Percentiles rank a stretch among this genome's conserved stretches.
Evolutionary conservation across 441 rosid species (phyloP).

Genomic region (Pelargonium exstipulatum): DNA sequence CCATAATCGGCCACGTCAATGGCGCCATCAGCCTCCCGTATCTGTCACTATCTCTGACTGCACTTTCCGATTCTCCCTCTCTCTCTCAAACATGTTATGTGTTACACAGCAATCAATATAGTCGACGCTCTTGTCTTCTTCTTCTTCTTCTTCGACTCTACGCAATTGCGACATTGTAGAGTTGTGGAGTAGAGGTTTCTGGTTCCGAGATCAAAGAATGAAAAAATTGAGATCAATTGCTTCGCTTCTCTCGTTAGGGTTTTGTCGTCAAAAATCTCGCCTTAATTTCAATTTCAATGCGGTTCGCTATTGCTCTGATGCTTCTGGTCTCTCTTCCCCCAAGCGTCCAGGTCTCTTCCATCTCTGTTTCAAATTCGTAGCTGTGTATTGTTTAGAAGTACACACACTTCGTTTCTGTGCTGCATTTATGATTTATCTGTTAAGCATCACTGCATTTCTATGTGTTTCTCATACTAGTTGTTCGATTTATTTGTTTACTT

Average conservation of each 20-base stretch:
- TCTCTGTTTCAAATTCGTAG: not conserved
- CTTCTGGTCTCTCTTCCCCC: conserved; percentile 22
- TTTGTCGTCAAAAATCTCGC: conserved; percentile 20
- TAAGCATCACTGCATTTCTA: no score
- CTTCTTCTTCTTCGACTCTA: not conserved
- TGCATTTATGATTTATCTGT: no score
- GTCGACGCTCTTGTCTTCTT: not conserved
- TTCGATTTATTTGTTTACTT: no score
- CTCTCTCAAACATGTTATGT: not conserved
- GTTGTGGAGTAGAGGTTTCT: not conserved
- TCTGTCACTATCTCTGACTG: not conserved
- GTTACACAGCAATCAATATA: not conserved
- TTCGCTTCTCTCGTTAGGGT: conserved; percentile 24
- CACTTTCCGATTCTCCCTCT: not conserved
- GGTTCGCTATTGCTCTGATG: conserved; percentile 33
- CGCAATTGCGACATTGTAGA: not conserved
- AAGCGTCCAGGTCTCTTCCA: conserved; percentile 35
- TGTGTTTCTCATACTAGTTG: no score
- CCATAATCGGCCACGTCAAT: conserved; percentile 3
- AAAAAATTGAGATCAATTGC: conserved; percentile 34
- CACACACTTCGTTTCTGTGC: not conserved
- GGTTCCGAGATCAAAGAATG: conserved; percentile 21
- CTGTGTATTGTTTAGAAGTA: not conserved
- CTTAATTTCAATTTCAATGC: conserved; percentile 18
- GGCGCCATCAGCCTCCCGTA: not conserved